Evolutionary conservation across 73 alveolate species (phyloP), one percentile per base, ranked within the genome.

Genomic region (Symbiodinium pilosum): DNA sequence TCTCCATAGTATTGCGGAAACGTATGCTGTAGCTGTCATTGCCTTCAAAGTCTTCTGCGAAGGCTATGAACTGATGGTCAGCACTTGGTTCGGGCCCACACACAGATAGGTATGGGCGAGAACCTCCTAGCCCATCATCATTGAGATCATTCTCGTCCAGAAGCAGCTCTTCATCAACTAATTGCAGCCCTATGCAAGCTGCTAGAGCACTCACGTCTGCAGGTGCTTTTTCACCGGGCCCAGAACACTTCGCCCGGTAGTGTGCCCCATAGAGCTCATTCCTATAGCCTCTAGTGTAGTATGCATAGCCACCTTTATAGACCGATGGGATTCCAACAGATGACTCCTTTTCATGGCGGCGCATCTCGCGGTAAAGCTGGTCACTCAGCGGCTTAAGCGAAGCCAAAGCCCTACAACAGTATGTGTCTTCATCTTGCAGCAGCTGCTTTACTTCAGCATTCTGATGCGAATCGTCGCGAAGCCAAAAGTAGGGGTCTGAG

Each of bases 21-120:
- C 91, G 52, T 14, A 92, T 73, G 83, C 91, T 30, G 59, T 92
- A 92, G 34, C 91, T 92, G 91, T 92, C 98, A 83, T 92, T 92
- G 54, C 98, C 98, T 64, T 92, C 91, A 34, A 69, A 92, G 98
- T 92, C 98, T 56, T 73, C 84, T 24, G 92, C 98, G 68, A 47
- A 92, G 21, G 98, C 98, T 28, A 71, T 40, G 83, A 92, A 75
- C 44, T 59, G 38, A 32, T 88, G 95, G 26, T 88, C 95, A 7
- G 95, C 95, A 51, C 95, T 88, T 36, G 95, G 95, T 28, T 88
- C 95, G 4, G 95, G 95, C 75, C 95, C 95, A 42, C 95, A 88
- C 24, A 75, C 83, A 4, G 95, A 88, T 47, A 88, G 38, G 71
- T 88, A 88, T 11, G 95, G 95, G 16, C 95, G 95, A 30, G 95